Evolutionary conservation across 148 eudicot species (phyloP), one percentile per base, ranked within the genome.

Genomic region (Vaccinium myrtillus): DNA sequence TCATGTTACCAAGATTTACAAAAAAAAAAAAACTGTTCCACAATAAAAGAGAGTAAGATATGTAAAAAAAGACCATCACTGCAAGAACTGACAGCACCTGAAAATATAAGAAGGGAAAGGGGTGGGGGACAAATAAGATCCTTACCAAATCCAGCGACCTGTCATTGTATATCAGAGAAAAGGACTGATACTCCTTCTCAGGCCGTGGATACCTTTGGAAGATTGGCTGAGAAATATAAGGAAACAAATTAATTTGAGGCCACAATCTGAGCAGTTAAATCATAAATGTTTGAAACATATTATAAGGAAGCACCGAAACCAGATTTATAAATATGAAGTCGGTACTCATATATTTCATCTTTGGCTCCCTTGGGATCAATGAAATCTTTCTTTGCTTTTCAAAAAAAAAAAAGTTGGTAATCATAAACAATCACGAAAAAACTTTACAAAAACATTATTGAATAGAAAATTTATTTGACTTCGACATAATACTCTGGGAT

Each of bases 111-210:
- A 7, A 32, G 25, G 30, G 70, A 2, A 25, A 13, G 43, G 39
- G 11, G 16, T 58, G 32, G 54, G 16, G 6, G 56, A 58, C 15
- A 77, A 46, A 59, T 50, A 18, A 69, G 78, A 39, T 32, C 77
- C 95, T 91, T 87, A 96, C 99, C 99, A 96, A 87, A 88, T 96
- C 98, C 87, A 96, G 87, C 82, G 99, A 96, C 87, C 98, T 91
- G 84, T 94, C 98, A 88, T 88, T 92, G 84, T 94, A 96, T 87
- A 96, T 90, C 51, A 96, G 95, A 82, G 99, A 96, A 86, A 96
- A 96, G 48, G 99, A 96, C 88, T 96, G 99, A 90, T 96, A 96
- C 87, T 96, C 99, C 88, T 96, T 96, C 91, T 96, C 99, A 46
- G 99, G 99, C 80, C 99, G 93, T 75, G 99, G 99, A 88, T 95